These are phyloP conservation scores for Pleurotus tuber-regium DNA, from an alignment of 768 basidiomycete species.

Conservation along the genomic window DNA sequence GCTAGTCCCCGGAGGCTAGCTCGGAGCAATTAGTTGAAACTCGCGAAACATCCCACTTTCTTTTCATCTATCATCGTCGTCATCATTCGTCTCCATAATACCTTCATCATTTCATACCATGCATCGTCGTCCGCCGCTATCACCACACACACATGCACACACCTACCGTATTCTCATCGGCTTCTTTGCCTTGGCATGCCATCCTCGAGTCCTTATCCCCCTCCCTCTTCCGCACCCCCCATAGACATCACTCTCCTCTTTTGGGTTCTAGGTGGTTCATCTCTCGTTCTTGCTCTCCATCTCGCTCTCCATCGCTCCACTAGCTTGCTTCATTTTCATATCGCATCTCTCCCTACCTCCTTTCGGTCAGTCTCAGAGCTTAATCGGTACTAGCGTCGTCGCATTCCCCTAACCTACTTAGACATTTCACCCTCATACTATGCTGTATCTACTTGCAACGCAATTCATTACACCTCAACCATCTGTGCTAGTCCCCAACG, in stretches of 20 bases:
- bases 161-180: background rate
- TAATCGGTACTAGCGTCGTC: no score
- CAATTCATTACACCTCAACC: background rate
- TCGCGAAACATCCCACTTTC: background rate
- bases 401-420: background rate
- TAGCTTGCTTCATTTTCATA: background rate
- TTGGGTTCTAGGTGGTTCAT: background rate
- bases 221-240: background rate
- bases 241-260: background rate
- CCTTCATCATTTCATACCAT: background rate
- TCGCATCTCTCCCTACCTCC: no score
- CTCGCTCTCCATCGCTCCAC: background rate
- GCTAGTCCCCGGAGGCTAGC: background rate
- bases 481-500: no score
- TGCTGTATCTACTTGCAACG: background rate
- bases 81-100: constrained; percentile 2
- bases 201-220: background rate
- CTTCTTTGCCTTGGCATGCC: background rate
- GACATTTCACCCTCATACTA: background rate
- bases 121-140: background rate
- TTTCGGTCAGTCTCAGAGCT: no score
- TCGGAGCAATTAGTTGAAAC: background rate
- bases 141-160: background rate
- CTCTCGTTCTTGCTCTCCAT: background rate
- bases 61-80: background rate